Base-by-base conservation (phyloP, 345 rosid species). In the Turritis glabra region DNA sequence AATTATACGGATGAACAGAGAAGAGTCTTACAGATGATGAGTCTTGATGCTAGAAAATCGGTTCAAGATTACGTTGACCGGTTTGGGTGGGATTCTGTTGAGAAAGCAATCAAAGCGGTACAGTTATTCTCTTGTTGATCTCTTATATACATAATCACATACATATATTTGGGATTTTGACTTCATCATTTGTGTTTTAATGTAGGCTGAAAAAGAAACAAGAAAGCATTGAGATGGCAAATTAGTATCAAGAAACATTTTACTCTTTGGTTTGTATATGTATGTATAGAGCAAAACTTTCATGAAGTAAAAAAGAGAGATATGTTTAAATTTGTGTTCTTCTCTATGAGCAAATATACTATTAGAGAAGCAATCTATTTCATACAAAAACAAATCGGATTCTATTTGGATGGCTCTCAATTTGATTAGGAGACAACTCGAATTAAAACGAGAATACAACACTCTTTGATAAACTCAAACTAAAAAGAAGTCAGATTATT, bases 171-270 rank as follows among this genome's bases (percentile, higher is more conserved):
- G 2, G 4, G 9, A 14, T 2, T 18, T 13, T 59, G 14, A 7
- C 29, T 47, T 53, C 2, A 54, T 73, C 7, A 13, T 27, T 18
- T 12, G 0, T 73, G 74, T 63, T 22, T 7, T 4, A 41, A 67
- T 76, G 69, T 84, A 93, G 98, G 97, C 97, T 67, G 98, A 93
- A 59, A 89, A 69, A 78, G 98, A 93, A 82, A 86, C 86, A 21
- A 93, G 79, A 87, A 93, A 72, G 83, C 86, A 57, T 51, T 82
- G 78, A 82, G 59, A 75, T 69, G 44, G 70, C n/a, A 73, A 27
- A 2, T 27, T 2, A 40, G 50, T 35, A 74, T 71, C 13, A 66
- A 38, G 68, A 27, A 64, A 40, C 23, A 37, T 71, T n/a, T n/a
- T 64, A 10, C 67, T 56, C 57, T 63, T 54, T 57, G 67, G 40